phyloP scores from a whole-genome alignment of 768 basidiomycete genomes.

The Mrakia blollopis region DNA sequence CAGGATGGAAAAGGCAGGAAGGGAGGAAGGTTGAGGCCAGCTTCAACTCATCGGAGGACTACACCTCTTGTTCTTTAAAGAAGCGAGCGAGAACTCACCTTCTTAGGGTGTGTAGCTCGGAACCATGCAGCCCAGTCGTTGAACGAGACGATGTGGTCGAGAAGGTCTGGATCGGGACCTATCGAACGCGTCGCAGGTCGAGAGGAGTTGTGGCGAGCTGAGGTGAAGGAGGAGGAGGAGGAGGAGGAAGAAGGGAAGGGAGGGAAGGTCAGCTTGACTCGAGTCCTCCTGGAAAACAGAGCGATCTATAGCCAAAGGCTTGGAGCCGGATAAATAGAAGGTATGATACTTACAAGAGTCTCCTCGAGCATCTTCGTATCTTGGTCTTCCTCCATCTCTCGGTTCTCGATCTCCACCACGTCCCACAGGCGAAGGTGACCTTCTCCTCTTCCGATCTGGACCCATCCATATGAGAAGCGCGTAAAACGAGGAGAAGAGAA shows the following conservation, averaged over 20 bases:
- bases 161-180: conserved; percentile 54
- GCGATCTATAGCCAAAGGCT: conserved; percentile 24
- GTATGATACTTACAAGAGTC: conserved; percentile 49
- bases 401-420: conserved; percentile 49
- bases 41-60: background rate
- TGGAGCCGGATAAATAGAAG: conserved; percentile 8
- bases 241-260: conserved; percentile 44
- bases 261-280: background rate
- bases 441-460: conserved; percentile 69
- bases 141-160: conserved; percentile 51
- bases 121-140: conserved; percentile 48
- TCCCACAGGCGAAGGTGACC: conserved; percentile 74
- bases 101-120: conserved; percentile 48
- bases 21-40: conserved; percentile 58
- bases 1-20: conserved; percentile 64
- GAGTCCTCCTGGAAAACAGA: background rate
- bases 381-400: conserved; percentile 73
- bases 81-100: conserved; percentile 1
- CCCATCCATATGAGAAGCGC: background rate
- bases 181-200: conserved; percentile 35
- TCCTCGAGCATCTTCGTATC: conserved; percentile 75
- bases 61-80: background rate
- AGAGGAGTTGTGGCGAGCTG: background rate
- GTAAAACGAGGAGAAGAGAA: background rate
- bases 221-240: background rate